These are phyloP conservation scores for Avena sativa DNA, from an alignment of 176 grass and related monocot species.

Conservation along the genomic window DNA sequence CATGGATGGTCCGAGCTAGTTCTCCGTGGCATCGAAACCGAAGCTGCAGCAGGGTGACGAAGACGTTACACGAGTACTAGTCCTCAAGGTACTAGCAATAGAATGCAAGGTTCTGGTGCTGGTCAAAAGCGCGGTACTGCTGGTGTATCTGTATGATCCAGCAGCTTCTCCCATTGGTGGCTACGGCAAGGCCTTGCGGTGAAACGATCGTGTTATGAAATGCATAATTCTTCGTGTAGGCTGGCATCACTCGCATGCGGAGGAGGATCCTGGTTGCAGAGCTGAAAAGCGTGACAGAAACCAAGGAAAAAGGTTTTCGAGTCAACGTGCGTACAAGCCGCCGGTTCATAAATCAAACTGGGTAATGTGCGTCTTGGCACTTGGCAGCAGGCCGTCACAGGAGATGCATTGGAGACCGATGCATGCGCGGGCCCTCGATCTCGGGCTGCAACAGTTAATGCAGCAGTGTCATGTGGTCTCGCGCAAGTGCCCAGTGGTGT, in stretches of 20 bases:
- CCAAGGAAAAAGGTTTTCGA: not conserved
- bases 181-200: not conserved
- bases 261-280: slow-evolving; percentile 29
- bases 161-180: not conserved
- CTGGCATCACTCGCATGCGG: not conserved
- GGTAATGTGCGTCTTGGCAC: not conserved
- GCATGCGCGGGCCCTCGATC: too few species aligned
- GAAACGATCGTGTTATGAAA: slow-evolving; percentile 15
- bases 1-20: slow-evolving; percentile 27
- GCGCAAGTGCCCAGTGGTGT: not conserved
- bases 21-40: slow-evolving; percentile 1
- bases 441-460: not conserved
- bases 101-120: not conserved
- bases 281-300: slow-evolving; percentile 5
- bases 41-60: slow-evolving; percentile 12
- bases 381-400: not conserved
- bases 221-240: slow-evolving; percentile 17
- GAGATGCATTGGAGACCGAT: not conserved
- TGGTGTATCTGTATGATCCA: not conserved
- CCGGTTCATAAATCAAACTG: not conserved
- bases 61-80: slow-evolving; percentile 11
- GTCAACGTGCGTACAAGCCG: slow-evolving; percentile 1
- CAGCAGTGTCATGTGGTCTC: not conserved
- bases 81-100: not conserved
- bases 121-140: not conserved